Base-by-base conservation (phyloP, 2,329 filamentous ascomycete species). In the Trichoderma sp. region DNA sequence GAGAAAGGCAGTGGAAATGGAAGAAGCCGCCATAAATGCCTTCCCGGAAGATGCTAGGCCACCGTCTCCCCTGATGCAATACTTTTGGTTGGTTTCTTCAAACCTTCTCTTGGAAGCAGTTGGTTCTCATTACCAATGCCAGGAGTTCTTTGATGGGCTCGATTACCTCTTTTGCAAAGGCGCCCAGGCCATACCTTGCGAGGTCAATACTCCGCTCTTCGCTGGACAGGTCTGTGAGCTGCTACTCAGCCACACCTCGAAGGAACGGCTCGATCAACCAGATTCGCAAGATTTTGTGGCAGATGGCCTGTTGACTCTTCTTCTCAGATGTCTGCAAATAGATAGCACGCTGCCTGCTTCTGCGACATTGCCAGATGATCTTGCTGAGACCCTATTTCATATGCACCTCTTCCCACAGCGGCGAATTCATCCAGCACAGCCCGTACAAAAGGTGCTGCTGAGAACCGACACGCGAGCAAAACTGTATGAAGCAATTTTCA, bases 321-420 rank as follows among this genome's bases (percentile, higher is more conserved):
- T 85, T 35, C 79, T 82, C 66, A 38, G 79, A 5, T 84, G 83
- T 75, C 67, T 85, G 29, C 79, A 82, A 45, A 45, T 81, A 8
- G 81, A 84, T 53, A 66, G 75, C 24, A 78, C 79, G 11, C 76
- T 83, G 12, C 74, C 78, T 4, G 74, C 71, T 18, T 83, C 79
- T 29, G 59, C 41, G 14, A 45, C 64, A 9, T 65, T 85, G 5
- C 80, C 83, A 62, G 74, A 76, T 80, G 74, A 82, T 27, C 75
- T 83, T 60, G 81, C 81, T 31, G 60, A 82, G 82, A 80, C 84
- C 3, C 81, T 95, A 1, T 90, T 95, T 78, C 89, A 87, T 80
- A 89, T 85, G 74, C 92, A 93, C 79, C 85, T 95, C 0, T 94
- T 94, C 78, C 93, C 93, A 0, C 86, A 87, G 1, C 81, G 84